A percentile compares a stretch with the other conserved stretches of the same genome.
Conservation (phyloP, 805 yeast species). For the Yamadazyma philogaea region DNA sequence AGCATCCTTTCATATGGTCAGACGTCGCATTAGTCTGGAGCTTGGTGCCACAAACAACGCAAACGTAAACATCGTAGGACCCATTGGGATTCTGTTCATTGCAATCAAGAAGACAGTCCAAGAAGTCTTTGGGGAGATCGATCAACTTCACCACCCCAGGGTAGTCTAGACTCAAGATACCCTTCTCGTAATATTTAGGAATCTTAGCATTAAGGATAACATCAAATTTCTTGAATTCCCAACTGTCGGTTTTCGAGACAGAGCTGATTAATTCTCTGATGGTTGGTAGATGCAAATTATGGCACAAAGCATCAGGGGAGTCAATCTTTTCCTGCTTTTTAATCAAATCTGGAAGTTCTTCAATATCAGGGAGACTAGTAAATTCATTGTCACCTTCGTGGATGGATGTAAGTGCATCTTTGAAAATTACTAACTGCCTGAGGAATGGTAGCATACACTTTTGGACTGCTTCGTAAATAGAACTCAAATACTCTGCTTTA, state of each 20-base stretch:
- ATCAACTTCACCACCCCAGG: slow-evolving; percentile 55
- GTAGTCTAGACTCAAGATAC: slow-evolving; percentile 37
- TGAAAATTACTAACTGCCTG: slow-evolving; percentile 32
- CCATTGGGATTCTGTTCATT: slow-evolving; percentile 14
- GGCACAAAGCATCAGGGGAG: slow-evolving; percentile 23
- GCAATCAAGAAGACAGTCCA: slow-evolving; percentile 23
- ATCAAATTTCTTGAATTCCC: slow-evolving; percentile 23
- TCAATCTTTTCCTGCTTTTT: slow-evolving; percentile 17
- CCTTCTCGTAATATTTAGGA: slow-evolving; percentile 21
- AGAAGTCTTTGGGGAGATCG: slow-evolving; percentile 47
- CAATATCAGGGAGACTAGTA: slow-evolving; percentile 16
- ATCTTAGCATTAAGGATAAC: slow-evolving; percentile 24
- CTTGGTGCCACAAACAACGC: slow-evolving; percentile 35
- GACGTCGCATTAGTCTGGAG: slow-evolving; percentile 14
- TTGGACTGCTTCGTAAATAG: slow-evolving; percentile 19
- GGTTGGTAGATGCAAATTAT: slow-evolving; percentile 23
- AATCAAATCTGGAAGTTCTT: slow-evolving; percentile 17
- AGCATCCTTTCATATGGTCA: slow-evolving; percentile 28
- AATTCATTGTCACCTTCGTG: slow-evolving; percentile 25
- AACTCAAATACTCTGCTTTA: slow-evolving; percentile 7
- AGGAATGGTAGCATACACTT: slow-evolving; percentile 30
- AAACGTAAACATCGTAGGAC: slow-evolving; percentile 24
- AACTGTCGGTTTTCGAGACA: slow-evolving; percentile 9
- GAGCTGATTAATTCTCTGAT: slow-evolving; percentile 18
- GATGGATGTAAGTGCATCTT: slow-evolving; percentile 31